phyloP scores from a whole-genome alignment of 495 filamentous ascomycete species.

The Pyronema omphalodes region DNA sequence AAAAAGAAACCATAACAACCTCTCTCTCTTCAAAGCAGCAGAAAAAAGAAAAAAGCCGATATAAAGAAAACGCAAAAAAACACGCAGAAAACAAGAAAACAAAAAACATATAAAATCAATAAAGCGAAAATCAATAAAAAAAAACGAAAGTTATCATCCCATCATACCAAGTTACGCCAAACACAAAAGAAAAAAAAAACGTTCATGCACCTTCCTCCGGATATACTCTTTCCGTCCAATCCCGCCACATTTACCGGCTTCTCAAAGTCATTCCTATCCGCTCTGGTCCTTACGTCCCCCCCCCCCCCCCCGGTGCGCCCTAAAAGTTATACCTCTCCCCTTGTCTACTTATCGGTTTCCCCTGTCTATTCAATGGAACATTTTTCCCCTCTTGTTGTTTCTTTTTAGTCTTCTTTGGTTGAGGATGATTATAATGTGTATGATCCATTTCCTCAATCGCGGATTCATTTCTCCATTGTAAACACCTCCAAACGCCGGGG shows the following conservation, averaged over 20 bases:
- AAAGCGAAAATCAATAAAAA: background rate
- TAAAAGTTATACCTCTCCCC: conserved; percentile 24
- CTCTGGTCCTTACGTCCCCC: too few species aligned
- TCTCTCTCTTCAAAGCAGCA: background rate
- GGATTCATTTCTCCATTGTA: conserved; percentile 64
- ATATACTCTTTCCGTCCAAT: too few species aligned
- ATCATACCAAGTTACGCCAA: background rate
- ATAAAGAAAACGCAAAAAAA: background rate
- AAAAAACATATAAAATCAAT: background rate
- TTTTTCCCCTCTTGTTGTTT: conserved; percentile 26
- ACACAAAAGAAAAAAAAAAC: background rate
- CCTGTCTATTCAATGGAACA: conserved; percentile 19
- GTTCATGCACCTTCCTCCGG: background rate
- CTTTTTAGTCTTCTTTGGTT: conserved; percentile 42
- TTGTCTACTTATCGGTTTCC: conserved; percentile 23
- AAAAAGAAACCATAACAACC: too few species aligned
- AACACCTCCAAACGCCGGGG: conserved; percentile 44
- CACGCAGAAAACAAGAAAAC: background rate
- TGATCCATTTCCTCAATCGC: conserved; percentile 63
- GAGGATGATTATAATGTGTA: conserved; percentile 59
- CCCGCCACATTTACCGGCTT: too few species aligned
- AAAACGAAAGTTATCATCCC: background rate
- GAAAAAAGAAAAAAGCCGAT: background rate
- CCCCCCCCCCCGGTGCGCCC: too few species aligned
- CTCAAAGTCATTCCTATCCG: too few species aligned